Percentiles rank a stretch among this genome's conserved stretches.
Conservation (phyloP, 1,284 basidiomycete genomes). For the Cerrena zonata region DNA sequence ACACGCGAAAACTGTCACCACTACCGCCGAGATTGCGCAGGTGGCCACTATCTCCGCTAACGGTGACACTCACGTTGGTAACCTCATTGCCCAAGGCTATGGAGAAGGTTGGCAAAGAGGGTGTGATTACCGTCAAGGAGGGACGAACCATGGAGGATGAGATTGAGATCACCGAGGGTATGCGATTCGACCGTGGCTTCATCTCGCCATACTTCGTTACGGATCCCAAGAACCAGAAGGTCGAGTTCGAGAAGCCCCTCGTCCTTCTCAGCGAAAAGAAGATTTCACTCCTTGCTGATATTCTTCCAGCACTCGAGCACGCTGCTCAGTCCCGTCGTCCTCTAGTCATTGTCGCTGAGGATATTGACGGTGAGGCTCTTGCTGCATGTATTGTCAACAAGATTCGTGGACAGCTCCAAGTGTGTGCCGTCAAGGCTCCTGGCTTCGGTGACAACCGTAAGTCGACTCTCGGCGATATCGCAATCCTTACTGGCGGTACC, state of each 20-base stretch:
- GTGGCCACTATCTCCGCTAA: conserved; percentile 99
- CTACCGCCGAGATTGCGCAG: conserved; percentile 94
- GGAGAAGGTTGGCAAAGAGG: conserved; percentile 99
- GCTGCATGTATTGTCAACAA: conserved; percentile 98
- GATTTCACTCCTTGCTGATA: conserved; percentile 91
- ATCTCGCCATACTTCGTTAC: conserved; percentile 99
- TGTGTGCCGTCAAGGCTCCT: conserved; percentile 92
- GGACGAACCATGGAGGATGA: conserved; percentile 96
- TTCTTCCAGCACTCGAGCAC: conserved; percentile 89
- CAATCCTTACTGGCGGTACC: conserved; percentile 93
- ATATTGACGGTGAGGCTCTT: conserved; percentile 94
- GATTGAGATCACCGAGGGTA: conserved; percentile 99
- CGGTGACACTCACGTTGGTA: conserved; percentile 89
- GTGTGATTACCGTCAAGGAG: conserved; percentile 99
- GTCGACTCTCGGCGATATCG: conserved; percentile 92
- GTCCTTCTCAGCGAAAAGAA: conserved; percentile 97
- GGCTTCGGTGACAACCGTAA: conserved; percentile 99
- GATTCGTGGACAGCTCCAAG: conserved; percentile 91
- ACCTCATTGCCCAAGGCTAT: conserved; percentile 98
- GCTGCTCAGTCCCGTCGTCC: conserved; percentile 90
- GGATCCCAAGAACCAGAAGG: conserved; percentile 94
- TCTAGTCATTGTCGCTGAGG: conserved; percentile 93
- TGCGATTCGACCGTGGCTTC: conserved; percentile 98
- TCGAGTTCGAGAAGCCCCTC: conserved; percentile 94
- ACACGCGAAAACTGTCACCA: conserved; percentile 92